These are phyloP conservation scores for Kwoniella mangroviensis DNA, from an alignment of 768 basidiomycete species.

Conservation along the genomic window DNA sequence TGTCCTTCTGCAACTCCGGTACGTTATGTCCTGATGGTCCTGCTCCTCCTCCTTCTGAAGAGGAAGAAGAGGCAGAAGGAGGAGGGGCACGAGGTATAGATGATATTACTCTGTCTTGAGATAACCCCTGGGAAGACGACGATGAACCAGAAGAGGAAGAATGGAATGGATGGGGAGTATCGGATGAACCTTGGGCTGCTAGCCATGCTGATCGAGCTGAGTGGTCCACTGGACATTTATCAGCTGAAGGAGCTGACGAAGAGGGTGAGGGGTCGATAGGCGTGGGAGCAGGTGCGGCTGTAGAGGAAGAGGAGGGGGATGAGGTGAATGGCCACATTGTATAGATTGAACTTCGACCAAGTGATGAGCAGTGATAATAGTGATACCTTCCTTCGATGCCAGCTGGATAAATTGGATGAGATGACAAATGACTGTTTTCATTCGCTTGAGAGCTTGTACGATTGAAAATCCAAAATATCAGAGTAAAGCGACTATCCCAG, in stretches of 20 bases:
- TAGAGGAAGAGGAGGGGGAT: not conserved
- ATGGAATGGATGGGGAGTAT: constrained; percentile 30
- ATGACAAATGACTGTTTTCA: no score
- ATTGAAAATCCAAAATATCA: no score
- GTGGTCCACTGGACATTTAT: constrained; percentile 73
- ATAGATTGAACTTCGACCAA: no score
- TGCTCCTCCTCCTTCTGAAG: constrained; percentile 9
- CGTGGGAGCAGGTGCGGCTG: constrained; percentile 7
- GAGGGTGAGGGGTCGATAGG: not conserved
- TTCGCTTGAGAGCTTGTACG: no score
- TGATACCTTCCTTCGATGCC: no score
- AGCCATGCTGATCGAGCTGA: constrained; percentile 62
- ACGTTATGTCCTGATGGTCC: constrained; percentile 11
- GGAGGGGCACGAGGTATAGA: constrained; percentile 69
- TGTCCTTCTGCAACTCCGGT: constrained; percentile 11
- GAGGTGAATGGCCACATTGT: constrained; percentile 30
- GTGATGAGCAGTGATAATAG: no score
- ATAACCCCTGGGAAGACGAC: constrained; percentile 58
- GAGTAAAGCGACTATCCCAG: no score
- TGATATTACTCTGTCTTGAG: constrained; percentile 76
- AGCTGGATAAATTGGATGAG: no score
- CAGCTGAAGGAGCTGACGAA: constrained; percentile 21
- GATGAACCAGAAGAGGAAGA: constrained; percentile 24
- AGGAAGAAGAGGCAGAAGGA: constrained; percentile 24
- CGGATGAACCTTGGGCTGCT: constrained; percentile 22